Conservation (phyloP, 345 rosid genomes). For the Aquilaria sinensis region DNA sequence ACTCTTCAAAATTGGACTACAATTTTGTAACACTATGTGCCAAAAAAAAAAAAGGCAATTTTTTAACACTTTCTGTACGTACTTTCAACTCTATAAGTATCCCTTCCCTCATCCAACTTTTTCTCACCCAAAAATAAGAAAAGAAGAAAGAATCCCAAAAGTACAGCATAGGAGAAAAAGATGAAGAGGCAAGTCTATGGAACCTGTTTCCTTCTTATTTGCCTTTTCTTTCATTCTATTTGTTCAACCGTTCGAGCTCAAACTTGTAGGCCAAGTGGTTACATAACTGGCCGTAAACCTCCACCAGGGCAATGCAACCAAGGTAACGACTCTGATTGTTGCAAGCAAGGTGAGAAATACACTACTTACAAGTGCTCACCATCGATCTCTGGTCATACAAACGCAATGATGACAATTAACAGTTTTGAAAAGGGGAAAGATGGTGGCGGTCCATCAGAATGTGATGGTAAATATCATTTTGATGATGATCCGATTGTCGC, state of each 20-base stretch:
- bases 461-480: not conserved
- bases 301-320: slow-evolving; percentile 12
- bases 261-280: slow-evolving; percentile 5
- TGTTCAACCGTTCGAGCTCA: slow-evolving; percentile 4
- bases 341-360: slow-evolving; percentile 8
- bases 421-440: not conserved
- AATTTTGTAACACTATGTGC: no score
- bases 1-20: no score
- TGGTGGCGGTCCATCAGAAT: slow-evolving; percentile 10
- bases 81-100: no score
- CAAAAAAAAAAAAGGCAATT: no score
- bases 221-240: not conserved
- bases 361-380: slow-evolving; percentile 11
- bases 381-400: slow-evolving; percentile 1
- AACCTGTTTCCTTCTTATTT: not conserved
- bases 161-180: not conserved
- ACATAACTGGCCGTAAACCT: slow-evolving; percentile 3
- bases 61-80: no score
- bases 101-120: no score
- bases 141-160: not conserved
- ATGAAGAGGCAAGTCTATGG: slow-evolving; percentile 4
- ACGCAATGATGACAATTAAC: slow-evolving; percentile 3
- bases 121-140: no score
- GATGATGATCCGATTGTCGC: not conserved
- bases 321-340: slow-evolving; percentile 1